Base-by-base conservation (phyloP, 768 basidiomycete species). In the Cantharellus anzutake region DNA sequence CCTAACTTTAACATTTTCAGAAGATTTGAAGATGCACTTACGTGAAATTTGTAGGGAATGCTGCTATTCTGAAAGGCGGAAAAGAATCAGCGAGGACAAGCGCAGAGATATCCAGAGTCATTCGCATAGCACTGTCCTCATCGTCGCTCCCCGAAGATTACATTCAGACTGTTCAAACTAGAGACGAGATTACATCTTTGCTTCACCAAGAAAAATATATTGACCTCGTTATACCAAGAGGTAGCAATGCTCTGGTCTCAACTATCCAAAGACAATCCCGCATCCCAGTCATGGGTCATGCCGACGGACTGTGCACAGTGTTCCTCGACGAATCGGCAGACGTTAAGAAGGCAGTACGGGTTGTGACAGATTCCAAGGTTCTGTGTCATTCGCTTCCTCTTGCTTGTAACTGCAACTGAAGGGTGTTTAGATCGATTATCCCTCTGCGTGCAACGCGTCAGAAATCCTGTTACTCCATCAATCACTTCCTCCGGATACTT, bases 211-310 rank as follows among this genome's bases (percentile, higher is more conserved):
- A 98, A 69, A 79, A 79, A 52, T 93, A 90, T 71, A 97, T 99
- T 67, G 93, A 98, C 70, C 76, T 99, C 29, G 93, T 98, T 58
- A 97, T 98, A 68, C 96, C 96, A 1, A 76, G 96, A 59, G 96
- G 96, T 3, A 92, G 93, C 67, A 94, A 94, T 65, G 79, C 77
- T 63, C 80, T 99, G 7, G 96, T 98, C 37, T 76, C 73, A 65
- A 85, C 74, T 69, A 96, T 99, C 61, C 90, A 98, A 69, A 84
- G 86, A 60, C 80, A 75, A 63, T 96, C 94, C 0, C 77, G 85
- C 61, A 98, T 99, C 62, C 85, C 96, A 2, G 96, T 99, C 51
- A 97, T 99, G 92, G 96, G 96, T 1, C 96, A 99, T 67, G 93
- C 96, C 4, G 96, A 99, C 70, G 96, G 96, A 1, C 73, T 98